Evolutionary conservation across 768 basidiomycete species (phyloP).

Genomic region (Psilocybe sp.): DNA sequence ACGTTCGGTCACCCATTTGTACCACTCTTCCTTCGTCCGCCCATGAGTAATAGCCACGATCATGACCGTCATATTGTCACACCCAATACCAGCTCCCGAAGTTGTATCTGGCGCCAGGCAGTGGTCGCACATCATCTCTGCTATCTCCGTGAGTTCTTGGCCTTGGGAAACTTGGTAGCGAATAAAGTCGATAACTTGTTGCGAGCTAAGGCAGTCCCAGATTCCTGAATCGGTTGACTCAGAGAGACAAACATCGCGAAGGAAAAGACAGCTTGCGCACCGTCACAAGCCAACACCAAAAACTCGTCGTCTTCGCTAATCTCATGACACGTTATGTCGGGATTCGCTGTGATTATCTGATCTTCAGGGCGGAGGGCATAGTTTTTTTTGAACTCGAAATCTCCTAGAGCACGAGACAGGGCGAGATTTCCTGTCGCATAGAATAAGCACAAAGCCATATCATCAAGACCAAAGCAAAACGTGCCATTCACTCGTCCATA

Average conservation of each 20-base stretch:
- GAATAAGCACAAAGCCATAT: background rate
- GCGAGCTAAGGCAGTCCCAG: slow-evolving; percentile 95
- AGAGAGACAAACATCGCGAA: background rate
- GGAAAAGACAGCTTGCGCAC: slow-evolving; percentile 33
- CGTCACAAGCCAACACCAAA: slow-evolving; percentile 95
- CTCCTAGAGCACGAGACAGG: slow-evolving; percentile 90
- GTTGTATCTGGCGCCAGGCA: slow-evolving; percentile 94
- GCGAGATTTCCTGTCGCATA: slow-evolving; percentile 81
- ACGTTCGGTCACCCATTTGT: slow-evolving; percentile 81
- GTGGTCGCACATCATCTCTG: slow-evolving; percentile 86
- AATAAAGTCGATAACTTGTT: slow-evolving; percentile 88
- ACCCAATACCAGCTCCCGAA: slow-evolving; percentile 89
- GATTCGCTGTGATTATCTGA: slow-evolving; percentile 94
- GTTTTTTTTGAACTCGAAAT: slow-evolving; percentile 99
- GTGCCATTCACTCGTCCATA: slow-evolving; percentile 95
- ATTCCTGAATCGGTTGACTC: slow-evolving; percentile 59
- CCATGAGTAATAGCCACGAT: slow-evolving; percentile 87
- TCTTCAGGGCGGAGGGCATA: slow-evolving; percentile 74
- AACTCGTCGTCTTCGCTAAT: slow-evolving; percentile 92
- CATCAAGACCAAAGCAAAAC: slow-evolving; percentile 13
- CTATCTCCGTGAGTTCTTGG: slow-evolving; percentile 77
- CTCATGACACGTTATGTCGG: slow-evolving; percentile 83
- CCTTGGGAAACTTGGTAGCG: slow-evolving; percentile 79
- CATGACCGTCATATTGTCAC: slow-evolving; percentile 98
- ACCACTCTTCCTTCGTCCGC: slow-evolving; percentile 90